Conservation (phyloP, 345 rosid species). For the Barbarea vulgaris region DNA sequence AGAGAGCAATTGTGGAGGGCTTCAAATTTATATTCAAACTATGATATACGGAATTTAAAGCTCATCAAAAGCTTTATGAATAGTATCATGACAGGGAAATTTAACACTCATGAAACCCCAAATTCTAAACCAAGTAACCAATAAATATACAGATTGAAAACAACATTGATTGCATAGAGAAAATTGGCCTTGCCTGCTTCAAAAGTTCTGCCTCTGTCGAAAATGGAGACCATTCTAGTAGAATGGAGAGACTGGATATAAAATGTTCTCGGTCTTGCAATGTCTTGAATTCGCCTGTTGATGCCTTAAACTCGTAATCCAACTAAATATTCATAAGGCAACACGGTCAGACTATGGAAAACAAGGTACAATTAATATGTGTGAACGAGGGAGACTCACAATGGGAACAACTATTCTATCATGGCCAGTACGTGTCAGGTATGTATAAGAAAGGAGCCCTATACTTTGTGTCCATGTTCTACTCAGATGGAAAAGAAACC, state of each 20-base stretch:
- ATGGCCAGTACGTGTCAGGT: conserved; percentile 67
- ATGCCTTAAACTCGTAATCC: conserved; percentile 63
- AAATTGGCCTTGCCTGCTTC: conserved; percentile 62
- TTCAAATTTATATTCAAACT: not conserved
- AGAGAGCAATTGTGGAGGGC: not conserved
- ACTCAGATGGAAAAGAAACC: conserved; percentile 31
- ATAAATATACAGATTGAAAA: conserved; percentile 13
- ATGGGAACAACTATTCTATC: conserved; percentile 94
- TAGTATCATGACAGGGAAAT: conserved; percentile 5
- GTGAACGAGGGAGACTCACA: conserved; percentile 54
- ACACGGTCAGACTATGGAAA: conserved; percentile 5
- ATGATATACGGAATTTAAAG: not conserved
- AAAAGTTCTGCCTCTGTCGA: conserved; percentile 84
- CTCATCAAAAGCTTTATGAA: conserved; percentile 11
- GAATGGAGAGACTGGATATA: conserved; percentile 63
- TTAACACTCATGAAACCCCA: not conserved
- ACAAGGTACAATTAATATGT: conserved; percentile 9
- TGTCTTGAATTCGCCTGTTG: conserved; percentile 45
- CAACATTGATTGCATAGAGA: conserved; percentile 14
- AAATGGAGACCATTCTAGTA: conserved; percentile 90
- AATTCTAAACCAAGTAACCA: not conserved
- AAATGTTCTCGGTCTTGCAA: conserved; percentile 63
- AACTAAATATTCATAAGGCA: conserved; percentile 52
- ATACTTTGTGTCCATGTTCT: conserved; percentile 76
- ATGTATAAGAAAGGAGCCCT: conserved; percentile 91